Evolutionary conservation across 2,329 filamentous ascomycete species (phyloP), one percentile per base, ranked within the genome.

Genomic region (Colletotrichum navitas): DNA sequence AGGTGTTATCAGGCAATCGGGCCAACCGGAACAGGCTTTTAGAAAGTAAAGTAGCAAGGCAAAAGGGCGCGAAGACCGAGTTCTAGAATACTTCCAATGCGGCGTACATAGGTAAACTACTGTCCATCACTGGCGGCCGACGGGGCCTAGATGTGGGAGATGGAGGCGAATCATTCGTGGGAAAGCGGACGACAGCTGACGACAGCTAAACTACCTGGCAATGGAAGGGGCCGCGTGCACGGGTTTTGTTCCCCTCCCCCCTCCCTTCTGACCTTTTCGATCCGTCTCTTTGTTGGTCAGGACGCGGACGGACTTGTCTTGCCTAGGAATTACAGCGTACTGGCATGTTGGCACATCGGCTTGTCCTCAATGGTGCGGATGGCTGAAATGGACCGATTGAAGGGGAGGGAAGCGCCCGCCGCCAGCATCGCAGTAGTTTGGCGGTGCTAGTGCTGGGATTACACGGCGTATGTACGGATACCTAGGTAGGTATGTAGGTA

Each of bases 71-170:
- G 58, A 63, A 71, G 58, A 71, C 59, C 26, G 11, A 47, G 43
- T 68, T 71, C 68, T 68, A 63, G 68, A 71, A 68, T 71, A 16
- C 16, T 63, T 71, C 59, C 65, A 52, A 29, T 43, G 59, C 68
- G 51, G 64, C 68, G 62, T 36, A 34, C 41, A 7, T 43, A 43
- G 5, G 7, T 43, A 43, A 43, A 21, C 16, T 26, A 56, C 39
- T 26, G 10, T 14, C 21, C n/a, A 26, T 29, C 12, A 54, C 36
- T 24, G 7, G 59, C 39, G 32, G 66, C 21, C 61, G 66, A 63
- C 24, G 66, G 54, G 47, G 49, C 67, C 47, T 14, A 62, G 18
- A 62, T 21, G 45, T 71, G 64, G 26, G 34, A 51, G 51, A 71
- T 47, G 34, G 65, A 54, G 32, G 11, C 43, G 34, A 32, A 26